Conservation (phyloP, 2,329 filamentous ascomycete species). For the Chrysosporium queenslandicum region DNA sequence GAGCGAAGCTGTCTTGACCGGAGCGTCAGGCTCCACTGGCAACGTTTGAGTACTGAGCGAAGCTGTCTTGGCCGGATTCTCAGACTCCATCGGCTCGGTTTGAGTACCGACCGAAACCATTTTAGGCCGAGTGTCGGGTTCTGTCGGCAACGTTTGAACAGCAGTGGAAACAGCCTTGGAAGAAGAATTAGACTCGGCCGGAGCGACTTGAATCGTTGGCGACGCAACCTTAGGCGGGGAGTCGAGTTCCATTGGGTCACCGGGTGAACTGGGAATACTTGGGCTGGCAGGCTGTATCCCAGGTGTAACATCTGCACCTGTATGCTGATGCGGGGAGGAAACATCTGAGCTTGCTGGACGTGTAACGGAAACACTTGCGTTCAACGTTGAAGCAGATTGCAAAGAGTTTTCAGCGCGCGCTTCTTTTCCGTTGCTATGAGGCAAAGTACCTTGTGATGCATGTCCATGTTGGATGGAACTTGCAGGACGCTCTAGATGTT, state of each 20-base stretch:
- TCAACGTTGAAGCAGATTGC: not conserved
- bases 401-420: not conserved
- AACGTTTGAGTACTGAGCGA: too few relatives aligned
- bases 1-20: too few relatives aligned
- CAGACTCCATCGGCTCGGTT: too few relatives aligned
- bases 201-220: too few relatives aligned
- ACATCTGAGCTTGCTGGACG: not conserved
- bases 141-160: too few relatives aligned
- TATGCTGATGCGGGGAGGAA: not conserved
- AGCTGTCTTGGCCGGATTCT: too few relatives aligned
- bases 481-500: not conserved
- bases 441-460: not conserved
- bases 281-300: not conserved
- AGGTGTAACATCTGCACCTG: not conserved
- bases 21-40: too few relatives aligned
- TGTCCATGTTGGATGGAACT: constrained; percentile 1
- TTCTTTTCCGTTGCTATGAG: not conserved
- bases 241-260: constrained; percentile 1
- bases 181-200: too few relatives aligned
- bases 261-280: not conserved
- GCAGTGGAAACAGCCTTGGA: too few relatives aligned
- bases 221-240: not conserved
- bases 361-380: not conserved
- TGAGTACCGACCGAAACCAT: too few relatives aligned
- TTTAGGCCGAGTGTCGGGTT: too few relatives aligned